Conservation (phyloP, 805 yeast species). For the Sungouiella thailandica region DNA sequence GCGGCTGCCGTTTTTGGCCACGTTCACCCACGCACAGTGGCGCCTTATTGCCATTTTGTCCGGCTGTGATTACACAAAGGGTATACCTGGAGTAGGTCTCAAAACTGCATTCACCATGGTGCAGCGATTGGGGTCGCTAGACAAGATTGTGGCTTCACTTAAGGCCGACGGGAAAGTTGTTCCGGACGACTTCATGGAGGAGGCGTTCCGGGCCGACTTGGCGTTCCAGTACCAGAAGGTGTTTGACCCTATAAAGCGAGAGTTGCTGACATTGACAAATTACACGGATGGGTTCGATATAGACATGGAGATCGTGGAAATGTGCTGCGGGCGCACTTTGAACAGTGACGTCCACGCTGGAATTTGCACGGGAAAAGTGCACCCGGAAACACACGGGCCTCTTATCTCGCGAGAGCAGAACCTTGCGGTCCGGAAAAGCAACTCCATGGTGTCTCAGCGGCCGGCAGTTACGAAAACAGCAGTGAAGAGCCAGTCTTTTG, state of each 20-base stretch:
- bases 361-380: conserved; percentile 61
- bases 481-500: conserved; percentile 6
- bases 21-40: conserved; percentile 52
- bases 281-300: conserved; percentile 41
- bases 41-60: conserved; percentile 77
- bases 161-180: conserved; percentile 57
- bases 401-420: conserved; percentile 46
- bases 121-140: conserved; percentile 44
- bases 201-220: conserved; percentile 60
- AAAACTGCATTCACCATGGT: conserved; percentile 67
- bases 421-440: conserved; percentile 15
- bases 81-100: conserved; percentile 77
- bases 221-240: conserved; percentile 88
- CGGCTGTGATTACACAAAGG: conserved; percentile 96
- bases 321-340: conserved; percentile 43
- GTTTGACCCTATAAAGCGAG: conserved; percentile 54
- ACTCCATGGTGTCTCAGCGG: conserved; percentile 3
- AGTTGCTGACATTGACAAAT: conserved; percentile 54
- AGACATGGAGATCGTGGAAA: conserved; percentile 37
- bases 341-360: conserved; percentile 44
- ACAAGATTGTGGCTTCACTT: conserved; percentile 52
- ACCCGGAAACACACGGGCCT: conserved; percentile 54
- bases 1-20: conserved; percentile 44
- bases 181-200: conserved; percentile 55
- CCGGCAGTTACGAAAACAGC: neutral